These are phyloP conservation scores for Cubamyces sp. DNA, from an alignment of 768 basidiomycete species.

Conservation along the genomic window DNA sequence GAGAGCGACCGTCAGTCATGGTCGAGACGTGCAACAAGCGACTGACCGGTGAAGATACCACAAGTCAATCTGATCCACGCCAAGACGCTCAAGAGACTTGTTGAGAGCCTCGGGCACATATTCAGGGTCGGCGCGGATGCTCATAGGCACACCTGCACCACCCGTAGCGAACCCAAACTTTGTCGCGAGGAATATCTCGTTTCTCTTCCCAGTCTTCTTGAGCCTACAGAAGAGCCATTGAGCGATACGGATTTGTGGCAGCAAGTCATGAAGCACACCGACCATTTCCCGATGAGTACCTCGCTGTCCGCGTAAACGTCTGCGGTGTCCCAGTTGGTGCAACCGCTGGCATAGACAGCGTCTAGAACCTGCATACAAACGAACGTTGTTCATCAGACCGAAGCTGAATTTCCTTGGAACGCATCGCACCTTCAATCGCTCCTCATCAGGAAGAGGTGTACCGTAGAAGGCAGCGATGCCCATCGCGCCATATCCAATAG, in stretches of 20 bases:
- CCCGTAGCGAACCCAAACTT: constrained; percentile 51
- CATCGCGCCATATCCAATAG: constrained; percentile 67
- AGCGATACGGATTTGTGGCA: no score
- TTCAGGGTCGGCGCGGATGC: constrained; percentile 42
- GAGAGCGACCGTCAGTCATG: constrained; percentile 25
- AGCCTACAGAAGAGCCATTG: constrained; percentile 42
- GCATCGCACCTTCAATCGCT: constrained; percentile 54
- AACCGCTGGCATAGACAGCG: constrained; percentile 41
- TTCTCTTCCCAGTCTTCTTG: constrained; percentile 52
- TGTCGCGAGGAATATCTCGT: constrained; percentile 63
- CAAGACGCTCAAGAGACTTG: constrained; percentile 43
- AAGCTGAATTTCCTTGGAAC: constrained; percentile 4
- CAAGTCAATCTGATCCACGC: constrained; percentile 43
- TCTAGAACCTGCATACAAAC: constrained; percentile 42
- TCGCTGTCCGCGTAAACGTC: constrained; percentile 47
- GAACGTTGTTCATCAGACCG: constrained; percentile 18
- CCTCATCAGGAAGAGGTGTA: constrained; percentile 50
- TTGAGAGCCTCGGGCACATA: constrained; percentile 45
- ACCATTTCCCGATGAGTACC: constrained; percentile 48
- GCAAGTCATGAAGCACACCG: neutral
- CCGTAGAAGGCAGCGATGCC: constrained; percentile 56
- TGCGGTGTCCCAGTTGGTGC: constrained; percentile 50
- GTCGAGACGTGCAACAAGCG: neutral
- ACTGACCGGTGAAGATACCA: constrained; percentile 44
- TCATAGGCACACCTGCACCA: neutral